Percentiles rank a stretch among this genome's conserved stretches.
phyloP scores from a whole-genome alignment of 2,329 filamentous ascomycete species.

The Aspergillus sp. region DNA sequence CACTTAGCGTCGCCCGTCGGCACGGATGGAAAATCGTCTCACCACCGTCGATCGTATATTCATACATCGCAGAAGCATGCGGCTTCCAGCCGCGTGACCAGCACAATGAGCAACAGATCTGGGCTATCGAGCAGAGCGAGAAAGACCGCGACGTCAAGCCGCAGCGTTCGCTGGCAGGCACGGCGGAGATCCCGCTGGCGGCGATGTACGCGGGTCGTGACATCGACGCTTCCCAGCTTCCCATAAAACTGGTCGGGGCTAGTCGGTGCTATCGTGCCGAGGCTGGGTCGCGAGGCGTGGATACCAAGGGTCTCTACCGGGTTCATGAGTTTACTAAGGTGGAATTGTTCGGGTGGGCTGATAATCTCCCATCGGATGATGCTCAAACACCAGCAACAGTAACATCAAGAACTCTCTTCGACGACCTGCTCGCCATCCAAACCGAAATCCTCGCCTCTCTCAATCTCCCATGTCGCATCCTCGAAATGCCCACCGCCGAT shows the following conservation, averaged over 20 bases:
- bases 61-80: constrained; percentile 80
- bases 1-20: constrained; percentile 62
- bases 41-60: constrained; percentile 85
- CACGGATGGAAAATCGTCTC: constrained; percentile 72
- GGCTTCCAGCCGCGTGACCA: constrained; percentile 91
- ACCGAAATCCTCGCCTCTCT: constrained; percentile 70
- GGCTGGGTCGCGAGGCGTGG: constrained; percentile 78
- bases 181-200: constrained; percentile 89
- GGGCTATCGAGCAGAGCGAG: constrained; percentile 61
- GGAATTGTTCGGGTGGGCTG: constrained; percentile 90
- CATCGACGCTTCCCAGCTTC: constrained; percentile 58
- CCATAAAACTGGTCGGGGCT: constrained; percentile 70
- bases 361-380: constrained; percentile 40
- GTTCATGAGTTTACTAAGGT: constrained; percentile 99
- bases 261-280: constrained; percentile 95
- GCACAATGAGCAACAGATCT: constrained; percentile 86
- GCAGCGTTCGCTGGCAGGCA: constrained; percentile 70
- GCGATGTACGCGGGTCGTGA: constrained; percentile 74
- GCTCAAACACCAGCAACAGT: constrained; percentile 1
- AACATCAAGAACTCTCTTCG: constrained; percentile 50
- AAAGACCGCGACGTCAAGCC: constrained; percentile 56
- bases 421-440: constrained; percentile 82
- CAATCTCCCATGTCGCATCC: constrained; percentile 72
- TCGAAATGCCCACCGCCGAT: constrained; percentile 86
- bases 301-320: constrained; percentile 89